Evolutionary conservation across 441 rosid species (phyloP), one percentile per base, ranked within the genome.

Genomic region (Adansonia gregorii): DNA sequence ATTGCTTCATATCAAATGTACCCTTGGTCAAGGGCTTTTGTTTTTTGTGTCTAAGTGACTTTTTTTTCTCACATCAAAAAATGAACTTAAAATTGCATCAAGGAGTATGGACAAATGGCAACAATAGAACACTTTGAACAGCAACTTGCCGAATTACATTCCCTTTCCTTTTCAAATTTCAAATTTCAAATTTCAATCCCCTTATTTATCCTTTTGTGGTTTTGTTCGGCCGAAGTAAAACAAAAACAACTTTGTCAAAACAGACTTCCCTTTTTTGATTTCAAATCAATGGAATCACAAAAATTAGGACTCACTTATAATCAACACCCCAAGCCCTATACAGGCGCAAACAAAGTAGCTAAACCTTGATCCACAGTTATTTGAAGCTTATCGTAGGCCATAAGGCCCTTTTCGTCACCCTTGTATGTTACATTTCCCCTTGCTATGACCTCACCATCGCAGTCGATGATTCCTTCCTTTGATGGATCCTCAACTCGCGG

Each of bases 401-500:
- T 91, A 74, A 88, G 76, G 5, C 88, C 68, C 82, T 85, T 86
- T 70, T 79, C 83, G 20, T 83, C 83, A 63, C 85, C 85, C 78
- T 81, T 78, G 58, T 90, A 92, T 11, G 93, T 64, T 75, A 84
- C 88, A 24, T 72, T 91, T 65, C 98, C 99, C 73, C 92, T 87
- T 19, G 97, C 97, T 31, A 95, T 63, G 15, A 93, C 98, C 81
- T 95, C 99, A 4, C 99, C 99, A 20, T 95, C 99, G 5, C 86
- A 83, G 76, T 95, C 99, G 67, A 95, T 91, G 84, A 93, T 92
- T 65, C 98, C 98, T 83, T 90, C 96, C 74, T 77, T 90, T 68
- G 82, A 82, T 61, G 90, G 88, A 61, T 93, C 89, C 3, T 80
- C 82, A 5, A 76, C 15, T 0, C 83, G 87, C 0, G 88, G 66